Conservation (phyloP, 2,329 filamentous ascomycete genomes). For the Diaporthe amygdali region DNA sequence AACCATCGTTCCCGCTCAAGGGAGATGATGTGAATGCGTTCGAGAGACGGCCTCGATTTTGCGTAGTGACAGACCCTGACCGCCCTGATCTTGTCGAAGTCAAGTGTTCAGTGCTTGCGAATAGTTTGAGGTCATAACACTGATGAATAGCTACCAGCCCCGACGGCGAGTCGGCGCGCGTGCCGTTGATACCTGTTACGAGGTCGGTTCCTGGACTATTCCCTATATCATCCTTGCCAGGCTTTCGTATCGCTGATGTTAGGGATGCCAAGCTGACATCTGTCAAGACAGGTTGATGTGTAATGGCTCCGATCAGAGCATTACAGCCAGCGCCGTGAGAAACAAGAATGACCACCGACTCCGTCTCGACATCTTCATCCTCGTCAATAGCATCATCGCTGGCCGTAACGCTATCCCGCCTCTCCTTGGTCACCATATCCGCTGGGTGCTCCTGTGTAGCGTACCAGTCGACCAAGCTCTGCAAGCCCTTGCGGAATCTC, state of each 20-base stretch:
- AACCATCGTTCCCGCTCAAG: constrained; percentile 26
- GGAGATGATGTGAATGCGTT: constrained; percentile 41
- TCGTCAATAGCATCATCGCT: constrained; percentile 43
- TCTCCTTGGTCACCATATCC: constrained; percentile 54
- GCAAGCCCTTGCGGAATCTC: constrained; percentile 80
- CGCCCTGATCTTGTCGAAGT: constrained; percentile 41
- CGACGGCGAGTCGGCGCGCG: constrained; percentile 29
- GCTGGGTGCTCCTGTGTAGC: constrained; percentile 56
- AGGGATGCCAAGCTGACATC: constrained; percentile 91
- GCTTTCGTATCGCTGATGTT: constrained; percentile 80
- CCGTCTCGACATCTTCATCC: constrained; percentile 67
- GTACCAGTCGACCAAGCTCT: constrained; percentile 86
- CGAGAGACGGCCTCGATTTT: constrained; percentile 46
- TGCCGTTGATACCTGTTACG: constrained; percentile 27
- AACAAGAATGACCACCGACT: constrained; percentile 84
- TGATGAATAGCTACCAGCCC: constrained; percentile 56
- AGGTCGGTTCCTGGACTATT: constrained; percentile 26
- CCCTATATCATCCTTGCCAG: constrained; percentile 39
- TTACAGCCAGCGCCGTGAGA: constrained; percentile 97
- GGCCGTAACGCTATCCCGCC: constrained; percentile 37
- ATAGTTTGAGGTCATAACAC: constrained; percentile 74
- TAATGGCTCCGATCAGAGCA: constrained; percentile 89
- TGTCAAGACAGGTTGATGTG: constrained; percentile 87
- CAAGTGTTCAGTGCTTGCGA: constrained; percentile 79
- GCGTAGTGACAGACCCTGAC: constrained; percentile 35